Base-by-base conservation (phyloP, 768 basidiomycete species). In the Artomyces pyxidatus region DNA sequence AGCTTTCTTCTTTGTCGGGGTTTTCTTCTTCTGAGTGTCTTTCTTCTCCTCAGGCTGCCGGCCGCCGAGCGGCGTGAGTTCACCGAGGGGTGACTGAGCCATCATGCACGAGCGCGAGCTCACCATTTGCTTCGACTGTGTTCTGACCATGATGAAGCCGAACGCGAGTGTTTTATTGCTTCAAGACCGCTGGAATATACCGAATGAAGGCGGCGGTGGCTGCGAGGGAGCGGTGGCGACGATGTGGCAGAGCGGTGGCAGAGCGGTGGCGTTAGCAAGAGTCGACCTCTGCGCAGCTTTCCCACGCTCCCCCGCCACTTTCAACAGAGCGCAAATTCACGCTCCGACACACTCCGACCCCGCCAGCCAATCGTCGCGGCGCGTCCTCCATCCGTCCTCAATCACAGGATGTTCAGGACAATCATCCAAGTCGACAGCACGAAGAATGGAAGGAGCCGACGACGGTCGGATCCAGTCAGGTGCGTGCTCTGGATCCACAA, bases 1-100 rank as follows among this genome's bases (percentile, higher is more conserved):
- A 3, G 65, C 57, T 53, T 77, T 78, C 71, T 79, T 80, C 62
- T 71, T 71, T 21, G 53, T 58, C 6, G 57, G 56, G 2, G 63
- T 51, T 7, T 62, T 50, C 58, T 62, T 68, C 60, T 71, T 74
- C 61, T 67, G 72, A 41, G 62, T 66, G 9, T 74, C 70, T 58
- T 66, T 72, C 63, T 67, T 72, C 55, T 72, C 70, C 17, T 72
- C 73, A 17, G 68, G 58, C 68, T 66, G 49, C 41, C 55, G 51
- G 43, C 42, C 45, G 22, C 37, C 48, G 49, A 39, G 45, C 32
- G 50, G 54, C 21, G 17, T n/a, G 40, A 35, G 45, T 50, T 44
- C 46, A 45, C 41, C 49, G 21, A 29, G 17, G 45, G 30, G 41
- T 23, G 41, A 32, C 35, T 32, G 45, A 48, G 48, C 46, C 51